These are phyloP conservation scores for Sequoiadendron giganteum DNA, from an alignment of 75 land plant species.

Conservation along the genomic window DNA sequence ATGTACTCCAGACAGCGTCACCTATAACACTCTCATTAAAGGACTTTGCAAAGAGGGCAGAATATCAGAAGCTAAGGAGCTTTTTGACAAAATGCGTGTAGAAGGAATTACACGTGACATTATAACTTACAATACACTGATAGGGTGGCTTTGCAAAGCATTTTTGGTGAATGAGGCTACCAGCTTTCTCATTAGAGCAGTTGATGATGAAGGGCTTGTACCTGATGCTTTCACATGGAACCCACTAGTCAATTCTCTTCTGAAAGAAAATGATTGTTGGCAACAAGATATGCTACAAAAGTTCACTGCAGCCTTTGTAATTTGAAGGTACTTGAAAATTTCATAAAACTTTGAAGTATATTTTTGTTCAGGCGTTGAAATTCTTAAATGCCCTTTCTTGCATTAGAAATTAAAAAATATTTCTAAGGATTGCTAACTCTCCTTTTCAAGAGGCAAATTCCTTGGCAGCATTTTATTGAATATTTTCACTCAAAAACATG, in stretches of 20 bases:
- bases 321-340: constrained; percentile 6
- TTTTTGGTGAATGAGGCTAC: constrained; percentile 40
- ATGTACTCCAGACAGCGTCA: constrained; percentile 52
- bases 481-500: not conserved
- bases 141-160: constrained; percentile 54
- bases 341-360: not conserved
- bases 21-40: constrained; percentile 66
- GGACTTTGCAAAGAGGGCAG: constrained; percentile 59
- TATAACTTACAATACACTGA: constrained; percentile 59
- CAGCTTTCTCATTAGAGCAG: constrained; percentile 36
- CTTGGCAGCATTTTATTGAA: not conserved
- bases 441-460: not conserved
- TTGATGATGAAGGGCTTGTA: constrained; percentile 33
- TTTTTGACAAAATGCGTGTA: constrained; percentile 46
- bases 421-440: not conserved
- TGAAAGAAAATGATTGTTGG: constrained; percentile 1
- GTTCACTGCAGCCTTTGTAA: not conserved
- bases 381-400: not conserved
- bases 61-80: constrained; percentile 47
- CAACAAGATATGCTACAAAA: not conserved
- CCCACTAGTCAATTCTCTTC: constrained; percentile 19
- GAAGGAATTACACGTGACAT: constrained; percentile 53
- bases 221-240: constrained; percentile 55
- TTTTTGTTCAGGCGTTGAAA: not conserved
- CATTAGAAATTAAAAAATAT: not conserved